These are phyloP conservation scores for Tuber magnatum DNA, from an alignment of 495 filamentous ascomycete species.

Conservation along the genomic window DNA sequence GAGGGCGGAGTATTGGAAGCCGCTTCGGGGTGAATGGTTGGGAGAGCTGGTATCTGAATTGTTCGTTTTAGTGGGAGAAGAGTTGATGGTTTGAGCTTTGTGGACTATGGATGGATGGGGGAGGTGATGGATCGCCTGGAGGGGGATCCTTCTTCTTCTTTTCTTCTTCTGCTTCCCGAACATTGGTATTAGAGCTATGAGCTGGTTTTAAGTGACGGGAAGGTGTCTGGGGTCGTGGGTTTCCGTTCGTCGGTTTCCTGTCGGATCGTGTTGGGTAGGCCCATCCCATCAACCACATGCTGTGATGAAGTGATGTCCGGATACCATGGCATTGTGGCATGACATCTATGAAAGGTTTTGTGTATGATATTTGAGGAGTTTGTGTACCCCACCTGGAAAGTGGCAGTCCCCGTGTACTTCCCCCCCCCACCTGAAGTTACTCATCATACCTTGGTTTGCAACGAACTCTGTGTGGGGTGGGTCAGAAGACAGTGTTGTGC, in stretches of 20 bases:
- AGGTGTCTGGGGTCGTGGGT: neutral
- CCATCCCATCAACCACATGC: neutral
- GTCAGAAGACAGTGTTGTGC: neutral
- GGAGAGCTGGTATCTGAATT: too few relatives aligned
- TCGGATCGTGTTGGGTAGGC: neutral
- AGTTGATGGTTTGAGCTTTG: neutral
- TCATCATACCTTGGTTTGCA: too few relatives aligned
- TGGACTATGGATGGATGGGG: neutral
- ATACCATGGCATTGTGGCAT: neutral
- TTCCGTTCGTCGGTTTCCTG: neutral
- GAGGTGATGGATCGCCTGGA: too few relatives aligned
- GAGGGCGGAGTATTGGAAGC: too few relatives aligned
- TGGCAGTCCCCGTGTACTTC: neutral
- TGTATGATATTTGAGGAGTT: neutral
- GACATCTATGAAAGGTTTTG: neutral
- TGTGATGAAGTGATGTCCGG: neutral
- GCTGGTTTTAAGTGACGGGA: neutral
- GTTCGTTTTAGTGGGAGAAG: neutral
- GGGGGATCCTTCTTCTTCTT: too few relatives aligned
- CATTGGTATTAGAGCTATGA: neutral
- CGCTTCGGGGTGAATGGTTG: too few relatives aligned
- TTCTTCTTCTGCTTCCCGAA: neutral
- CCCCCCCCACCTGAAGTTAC: neutral
- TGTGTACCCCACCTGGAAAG: neutral
- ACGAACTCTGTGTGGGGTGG: neutral